Evolutionary conservation across 129 eudicot species (phyloP), one percentile per base, ranked within the genome.

Genomic region (Flaveria bidentis): DNA sequence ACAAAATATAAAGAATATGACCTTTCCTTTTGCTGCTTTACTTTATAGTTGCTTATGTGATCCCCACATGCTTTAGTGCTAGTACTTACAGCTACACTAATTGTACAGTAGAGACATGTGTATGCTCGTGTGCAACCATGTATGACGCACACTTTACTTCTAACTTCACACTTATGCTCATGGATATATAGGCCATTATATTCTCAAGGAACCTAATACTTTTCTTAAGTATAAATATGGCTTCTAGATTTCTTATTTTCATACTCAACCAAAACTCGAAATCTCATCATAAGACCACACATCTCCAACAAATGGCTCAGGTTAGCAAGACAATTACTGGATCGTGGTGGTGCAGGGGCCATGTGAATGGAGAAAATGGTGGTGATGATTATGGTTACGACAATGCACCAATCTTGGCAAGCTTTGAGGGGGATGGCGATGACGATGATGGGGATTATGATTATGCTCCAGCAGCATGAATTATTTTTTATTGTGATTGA

Each of bases 401-500:
- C 36, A 17, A 64, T 64, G 72, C 51, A 33, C 41, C 33, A 6
- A 1, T n/a, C 10, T 44, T 45, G 10, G n/a, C 55, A 28, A 63
- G 63, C 66, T 30, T 63, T 15, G 79, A 75, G 45, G 79, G 72
- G 11, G 72, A 75, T 2, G 64, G 41, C n/a, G 72, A 75, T 30
- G 50, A 75, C 25, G 76, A 83, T 6, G 73, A 70, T 49, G 79
- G 58, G n/a, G 83, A 65, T 50, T 81, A 81, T 69, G 70, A 72
- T 25, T 71, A 76, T n/a, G 74, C 78, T 44, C 82, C 74, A 9
- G 82, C 80, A 25, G 84, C 84, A 17, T 69, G 63, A 75, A 26
- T 36, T 33, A 2, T 4, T 51, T 12, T 44, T 58, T 36, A 42
- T 17, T 10, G 30, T 10, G 30, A 1, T 15, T 9, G 25, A n/a